Evolutionary conservation across 2,329 filamentous ascomycete genomes (phyloP).

Genomic region (Fusarium papillatum): DNA sequence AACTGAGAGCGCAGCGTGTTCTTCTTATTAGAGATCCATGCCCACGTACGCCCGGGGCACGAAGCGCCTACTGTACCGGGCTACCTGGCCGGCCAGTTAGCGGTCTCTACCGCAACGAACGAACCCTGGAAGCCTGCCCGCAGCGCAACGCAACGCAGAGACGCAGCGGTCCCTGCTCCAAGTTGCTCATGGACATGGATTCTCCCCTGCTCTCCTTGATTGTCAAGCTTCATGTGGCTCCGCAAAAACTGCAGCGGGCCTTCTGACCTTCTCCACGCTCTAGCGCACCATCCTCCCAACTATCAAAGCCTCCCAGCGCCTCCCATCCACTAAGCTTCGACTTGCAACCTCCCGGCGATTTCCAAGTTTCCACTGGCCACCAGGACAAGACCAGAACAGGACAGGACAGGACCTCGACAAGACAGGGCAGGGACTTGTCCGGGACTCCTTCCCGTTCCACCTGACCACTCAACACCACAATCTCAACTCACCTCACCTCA

Average conservation of each 20-base stretch:
- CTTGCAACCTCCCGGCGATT: constrained; percentile 34
- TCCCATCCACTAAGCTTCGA: constrained; percentile 31
- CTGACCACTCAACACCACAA: constrained; percentile 37
- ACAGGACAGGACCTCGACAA: background rate
- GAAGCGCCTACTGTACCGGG: background rate
- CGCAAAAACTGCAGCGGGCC: constrained; percentile 26
- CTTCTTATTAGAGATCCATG: background rate
- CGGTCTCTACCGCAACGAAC: background rate
- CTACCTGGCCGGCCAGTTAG: background rate
- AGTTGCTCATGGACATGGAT: background rate
- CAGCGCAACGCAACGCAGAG: background rate
- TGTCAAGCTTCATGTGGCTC: constrained; percentile 26
- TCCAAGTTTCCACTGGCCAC: constrained; percentile 26
- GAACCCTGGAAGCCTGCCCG: background rate
- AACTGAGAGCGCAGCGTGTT: background rate
- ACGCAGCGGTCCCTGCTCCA: background rate
- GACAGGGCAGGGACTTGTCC: constrained; percentile 34
- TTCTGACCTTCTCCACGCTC: constrained; percentile 39
- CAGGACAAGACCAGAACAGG: too few species aligned
- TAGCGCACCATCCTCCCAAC: constrained; percentile 1
- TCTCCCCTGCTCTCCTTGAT: constrained; percentile 11
- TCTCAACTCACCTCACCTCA: constrained; percentile 19
- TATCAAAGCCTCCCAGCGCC: constrained; percentile 12
- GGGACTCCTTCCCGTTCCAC: constrained; percentile 35
- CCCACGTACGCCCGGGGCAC: background rate